Evolutionary conservation across 495 filamentous ascomycete species (phyloP).

Genomic region (Aspergillus coremiiformis): DNA sequence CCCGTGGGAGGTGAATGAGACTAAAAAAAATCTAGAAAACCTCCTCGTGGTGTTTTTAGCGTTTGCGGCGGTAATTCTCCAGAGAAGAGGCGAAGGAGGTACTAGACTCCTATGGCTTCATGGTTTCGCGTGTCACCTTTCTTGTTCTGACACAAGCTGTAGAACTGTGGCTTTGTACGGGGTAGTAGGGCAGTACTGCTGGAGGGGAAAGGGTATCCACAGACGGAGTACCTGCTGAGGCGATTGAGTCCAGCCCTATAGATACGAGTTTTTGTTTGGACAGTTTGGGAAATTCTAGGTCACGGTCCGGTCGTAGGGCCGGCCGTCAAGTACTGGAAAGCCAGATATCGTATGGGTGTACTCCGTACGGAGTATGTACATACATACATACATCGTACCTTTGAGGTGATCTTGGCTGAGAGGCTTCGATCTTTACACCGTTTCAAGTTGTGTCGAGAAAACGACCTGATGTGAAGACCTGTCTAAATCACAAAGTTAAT

Average conservation of each 20-base stretch:
- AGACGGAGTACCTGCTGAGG: neutral
- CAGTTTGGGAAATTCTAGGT: neutral
- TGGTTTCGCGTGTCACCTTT: neutral
- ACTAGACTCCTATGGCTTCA: neutral
- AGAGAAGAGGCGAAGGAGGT: neutral
- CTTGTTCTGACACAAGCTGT: neutral
- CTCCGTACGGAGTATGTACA: no score
- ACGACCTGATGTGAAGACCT: neutral
- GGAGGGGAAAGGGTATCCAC: neutral
- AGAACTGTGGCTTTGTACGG: neutral
- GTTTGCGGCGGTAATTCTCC: neutral
- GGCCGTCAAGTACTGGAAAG: neutral
- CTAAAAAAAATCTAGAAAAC: neutral
- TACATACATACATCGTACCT: no score
- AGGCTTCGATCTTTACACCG: neutral
- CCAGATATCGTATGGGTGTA: neutral
- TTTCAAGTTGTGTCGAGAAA: neutral
- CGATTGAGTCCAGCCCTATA: neutral
- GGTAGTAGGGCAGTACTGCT: neutral
- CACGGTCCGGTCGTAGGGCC: neutral
- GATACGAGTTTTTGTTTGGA: neutral
- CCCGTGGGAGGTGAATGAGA: neutral
- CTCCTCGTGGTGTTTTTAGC: neutral
- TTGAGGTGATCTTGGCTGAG: neutral
- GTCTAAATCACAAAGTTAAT: neutral